phyloP scores from a whole-genome alignment of 1,139 yeast genomes.

The Hansenula lynferdii region DNA sequence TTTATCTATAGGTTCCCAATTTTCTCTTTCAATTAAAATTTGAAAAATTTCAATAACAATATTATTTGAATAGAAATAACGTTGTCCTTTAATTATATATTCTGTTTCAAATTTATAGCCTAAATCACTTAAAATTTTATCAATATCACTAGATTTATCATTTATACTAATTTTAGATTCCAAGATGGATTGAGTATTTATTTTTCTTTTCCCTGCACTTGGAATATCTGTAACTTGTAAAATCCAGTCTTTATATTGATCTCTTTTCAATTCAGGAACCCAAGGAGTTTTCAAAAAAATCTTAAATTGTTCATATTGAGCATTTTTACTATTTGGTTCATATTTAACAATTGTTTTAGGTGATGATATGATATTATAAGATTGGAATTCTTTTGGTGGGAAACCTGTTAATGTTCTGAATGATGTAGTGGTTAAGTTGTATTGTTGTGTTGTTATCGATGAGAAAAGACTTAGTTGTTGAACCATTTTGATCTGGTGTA shows the following conservation, averaged over 20 bases:
- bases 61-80: conserved; percentile 56
- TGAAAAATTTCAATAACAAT: conserved; percentile 57
- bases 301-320: conserved; percentile 21
- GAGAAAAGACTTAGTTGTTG: conserved; percentile 32
- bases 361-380: conserved; percentile 26
- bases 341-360: conserved; percentile 26
- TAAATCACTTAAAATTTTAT: conserved; percentile 49
- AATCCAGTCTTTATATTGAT: conserved; percentile 45
- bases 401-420: conserved; percentile 30
- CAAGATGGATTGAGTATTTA: conserved; percentile 61
- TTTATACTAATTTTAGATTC: conserved; percentile 50
- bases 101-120: conserved; percentile 69
- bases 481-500: conserved; percentile 30
- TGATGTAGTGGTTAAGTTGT: conserved; percentile 27
- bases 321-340: conserved; percentile 22
- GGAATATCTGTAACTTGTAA: conserved; percentile 77
- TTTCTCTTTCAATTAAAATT: conserved; percentile 34
- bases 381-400: conserved; percentile 26
- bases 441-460: conserved; percentile 25
- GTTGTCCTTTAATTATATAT: conserved; percentile 61
- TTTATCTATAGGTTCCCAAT: conserved; percentile 26
- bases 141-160: conserved; percentile 27
- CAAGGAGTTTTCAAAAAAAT: conserved; percentile 14
- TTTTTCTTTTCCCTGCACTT: conserved; percentile 73
- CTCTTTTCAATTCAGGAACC: conserved; percentile 2